These are phyloP conservation scores for Agrostemma githago DNA, from an alignment of 148 eudicot genomes.

Conservation along the genomic window DNA sequence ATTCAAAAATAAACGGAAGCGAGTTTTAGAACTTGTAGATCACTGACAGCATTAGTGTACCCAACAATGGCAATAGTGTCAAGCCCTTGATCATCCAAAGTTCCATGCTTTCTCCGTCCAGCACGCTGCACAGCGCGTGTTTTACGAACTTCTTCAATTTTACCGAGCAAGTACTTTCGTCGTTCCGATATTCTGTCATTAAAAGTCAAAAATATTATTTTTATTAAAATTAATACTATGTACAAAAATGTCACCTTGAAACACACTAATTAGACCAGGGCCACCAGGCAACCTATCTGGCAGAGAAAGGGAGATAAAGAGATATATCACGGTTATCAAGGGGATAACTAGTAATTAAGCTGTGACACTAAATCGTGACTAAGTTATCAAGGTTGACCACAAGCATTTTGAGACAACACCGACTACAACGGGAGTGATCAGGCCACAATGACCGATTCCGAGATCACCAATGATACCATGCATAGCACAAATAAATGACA, in stretches of 20 bases:
- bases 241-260: background rate
- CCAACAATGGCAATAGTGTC: conserved; percentile 89
- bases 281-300: background rate
- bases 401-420: no score
- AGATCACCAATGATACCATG: no score
- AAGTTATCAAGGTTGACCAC: no score
- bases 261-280: background rate
- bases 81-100: conserved; percentile 53
- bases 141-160: conserved; percentile 81
- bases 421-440: no score
- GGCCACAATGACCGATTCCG: no score
- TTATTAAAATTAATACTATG: background rate
- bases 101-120: conserved; percentile 73
- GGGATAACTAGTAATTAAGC: no score
- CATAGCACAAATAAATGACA: background rate
- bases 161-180: conserved; percentile 58
- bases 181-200: conserved; percentile 70
- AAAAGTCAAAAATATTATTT: conserved; percentile 9
- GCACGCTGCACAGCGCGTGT: conserved; percentile 95
- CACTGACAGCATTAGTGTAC: conserved; percentile 94
- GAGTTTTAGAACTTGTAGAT: conserved; percentile 11
- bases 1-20: conserved; percentile 4
- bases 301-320: background rate
- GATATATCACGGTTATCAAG: background rate
- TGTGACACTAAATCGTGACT: no score